Conservation (phyloP, 2,329 filamentous ascomycete species). For the Talaromyces islandicus region DNA sequence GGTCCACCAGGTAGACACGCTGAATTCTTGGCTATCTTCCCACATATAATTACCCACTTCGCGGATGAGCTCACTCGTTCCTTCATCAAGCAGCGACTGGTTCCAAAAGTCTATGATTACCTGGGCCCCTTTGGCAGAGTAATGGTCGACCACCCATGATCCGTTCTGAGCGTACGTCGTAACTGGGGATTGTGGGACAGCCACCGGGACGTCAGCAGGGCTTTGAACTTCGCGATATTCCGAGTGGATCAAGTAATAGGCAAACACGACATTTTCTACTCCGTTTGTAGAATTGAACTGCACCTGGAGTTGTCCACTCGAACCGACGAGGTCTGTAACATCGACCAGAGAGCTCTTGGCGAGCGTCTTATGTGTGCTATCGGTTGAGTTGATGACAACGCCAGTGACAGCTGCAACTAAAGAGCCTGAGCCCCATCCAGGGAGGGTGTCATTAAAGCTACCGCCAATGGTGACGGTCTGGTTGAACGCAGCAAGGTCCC, state of each 20-base stretch:
- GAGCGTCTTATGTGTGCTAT: neutral
- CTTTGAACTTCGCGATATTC: slow-evolving; percentile 22
- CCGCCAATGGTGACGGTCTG: slow-evolving; percentile 12
- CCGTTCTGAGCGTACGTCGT: slow-evolving; percentile 23
- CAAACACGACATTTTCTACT: slow-evolving; percentile 21
- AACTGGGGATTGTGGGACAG: slow-evolving; percentile 14
- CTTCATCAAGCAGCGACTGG: slow-evolving; percentile 26
- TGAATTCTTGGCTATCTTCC: slow-evolving; percentile 27
- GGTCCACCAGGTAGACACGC: slow-evolving; percentile 33
- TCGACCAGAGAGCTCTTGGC: neutral
- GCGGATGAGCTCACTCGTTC: slow-evolving; percentile 19
- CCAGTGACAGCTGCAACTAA: slow-evolving; percentile 17
- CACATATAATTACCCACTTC: slow-evolving; percentile 27
- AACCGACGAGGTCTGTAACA: neutral
- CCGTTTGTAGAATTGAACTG: slow-evolving; percentile 9
- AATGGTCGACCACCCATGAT: slow-evolving; percentile 31
- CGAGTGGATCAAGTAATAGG: slow-evolving; percentile 23
- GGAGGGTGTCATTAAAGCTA: slow-evolving; percentile 24
- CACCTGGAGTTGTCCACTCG: neutral
- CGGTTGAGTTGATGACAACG: slow-evolving; percentile 7
- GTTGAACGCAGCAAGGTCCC: slow-evolving; percentile 1
- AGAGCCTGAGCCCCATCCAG: slow-evolving; percentile 29
- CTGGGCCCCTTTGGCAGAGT: slow-evolving; percentile 27
- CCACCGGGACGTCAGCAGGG: slow-evolving; percentile 18
- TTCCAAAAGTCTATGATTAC: slow-evolving; percentile 30